Evolutionary conservation across 495 filamentous ascomycete species (phyloP), one percentile per base, ranked within the genome.

Genomic region (Penicillium macrosclerotiorum): DNA sequence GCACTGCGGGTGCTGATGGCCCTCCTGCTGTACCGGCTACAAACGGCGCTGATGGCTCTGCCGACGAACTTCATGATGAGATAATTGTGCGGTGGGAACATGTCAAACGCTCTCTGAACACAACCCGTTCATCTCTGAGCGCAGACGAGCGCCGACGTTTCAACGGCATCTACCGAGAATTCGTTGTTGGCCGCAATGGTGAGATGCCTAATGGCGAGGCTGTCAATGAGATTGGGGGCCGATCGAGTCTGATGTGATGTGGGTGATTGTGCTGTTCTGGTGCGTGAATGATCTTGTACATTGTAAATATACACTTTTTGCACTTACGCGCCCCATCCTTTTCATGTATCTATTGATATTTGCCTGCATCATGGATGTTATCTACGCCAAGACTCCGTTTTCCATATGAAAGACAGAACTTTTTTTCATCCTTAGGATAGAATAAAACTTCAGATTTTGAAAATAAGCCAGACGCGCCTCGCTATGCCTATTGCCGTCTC

Each of bases 181-280:
- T 98, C 72, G 79, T 96, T 4, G 84, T 84, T 5, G 90, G 89
- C 6, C 77, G 93, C 47, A 95, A 89, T 63, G 93, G 93, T 19
- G 93, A 96, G 63, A 89, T 98, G 89, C 86, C 79, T 30, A 90
- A 82, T 65, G 93, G 93, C 8, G 86, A 98, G 64, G 90, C 86
- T 1, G 81, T 81, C 19, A 93, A 80, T 63, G 93, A 98, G 67
- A 79, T 98, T 61, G 93, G 93, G 3, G 94, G 93, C 16, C 73
- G 93, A 59, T 90, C 83, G 46, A 97, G 90, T 70, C 73, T 98
- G 57, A 96, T 96, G 91, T 96, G 73, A 75, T 52, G 26, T 18
- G 14, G 13, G 5, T 38, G 11, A 7, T 20, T n/a, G 6, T 22
- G 30, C 37, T 34, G 26, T 16, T 16, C 8, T 19, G n/a, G 8